Percentiles rank a stretch among this genome's conserved stretches.
phyloP scores from a whole-genome alignment of 164 flowering plant genomes.

The Vitis vinifera region ASM3070453v1 NC_081808.1:22205001-22205500 shows the following conservation, averaged over 20 bases:
- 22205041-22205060: too few species aligned
- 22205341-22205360: background rate
- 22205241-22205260: conserved; percentile 54
- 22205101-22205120: too few species aligned
- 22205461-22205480: conserved; percentile 73
- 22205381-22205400: background rate
- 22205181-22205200: too few species aligned
- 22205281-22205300: conserved; percentile 83
- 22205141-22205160: too few species aligned
- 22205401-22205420: conserved; percentile 48
- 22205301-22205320: conserved; percentile 71
- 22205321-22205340: background rate
- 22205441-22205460: conserved; percentile 55
- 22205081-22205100: too few species aligned
- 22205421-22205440: conserved; percentile 75
- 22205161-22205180: too few species aligned
- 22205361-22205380: background rate
- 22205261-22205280: conserved; percentile 76
- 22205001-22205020: too few species aligned
- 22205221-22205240: background rate
- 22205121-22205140: too few species aligned
- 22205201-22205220: background rate
- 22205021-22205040: too few species aligned
- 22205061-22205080: too few species aligned
- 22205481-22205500: conserved; percentile 56